Evolutionary conservation across 2,329 filamentous ascomycete genomes (phyloP).

Genomic region (Penicillium sp.): DNA sequence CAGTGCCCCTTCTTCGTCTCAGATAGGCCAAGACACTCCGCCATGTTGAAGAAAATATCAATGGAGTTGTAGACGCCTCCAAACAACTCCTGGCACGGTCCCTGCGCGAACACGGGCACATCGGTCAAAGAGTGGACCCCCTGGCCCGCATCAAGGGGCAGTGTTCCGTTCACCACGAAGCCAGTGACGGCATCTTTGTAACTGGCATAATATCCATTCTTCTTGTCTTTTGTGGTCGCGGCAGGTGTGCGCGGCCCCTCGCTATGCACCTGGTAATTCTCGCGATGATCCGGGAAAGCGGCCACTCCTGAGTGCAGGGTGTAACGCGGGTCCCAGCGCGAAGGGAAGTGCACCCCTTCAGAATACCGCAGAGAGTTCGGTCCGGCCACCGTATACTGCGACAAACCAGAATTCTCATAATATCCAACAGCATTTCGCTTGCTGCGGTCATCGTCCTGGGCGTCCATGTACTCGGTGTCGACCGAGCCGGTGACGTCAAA

Average conservation of each 20-base stretch:
- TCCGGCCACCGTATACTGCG: conserved; percentile 69
- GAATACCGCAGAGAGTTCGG: conserved; percentile 63
- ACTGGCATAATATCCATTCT: conserved; percentile 66
- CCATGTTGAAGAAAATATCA: conserved; percentile 45
- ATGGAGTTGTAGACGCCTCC: conserved; percentile 49
- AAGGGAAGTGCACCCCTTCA: conserved; percentile 74
- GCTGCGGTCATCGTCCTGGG: conserved; percentile 64
- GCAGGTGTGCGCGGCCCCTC: conserved; percentile 65
- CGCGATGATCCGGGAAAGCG: conserved; percentile 72
- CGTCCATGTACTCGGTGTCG: conserved; percentile 74
- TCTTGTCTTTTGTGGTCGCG: conserved; percentile 54
- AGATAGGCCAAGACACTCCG: conserved; percentile 41
- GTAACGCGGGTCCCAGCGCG: conserved; percentile 83
- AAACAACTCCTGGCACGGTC: conserved; percentile 77
- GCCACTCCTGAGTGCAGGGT: conserved; percentile 72
- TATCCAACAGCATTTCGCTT: conserved; percentile 75
- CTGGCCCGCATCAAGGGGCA: conserved; percentile 63
- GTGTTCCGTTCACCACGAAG: conserved; percentile 73
- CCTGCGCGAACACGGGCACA: conserved; percentile 75
- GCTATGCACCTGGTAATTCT: conserved; percentile 73
- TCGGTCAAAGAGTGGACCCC: conserved; percentile 78
- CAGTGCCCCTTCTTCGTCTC: conserved; percentile 17
- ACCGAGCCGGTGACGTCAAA: conserved; percentile 84
- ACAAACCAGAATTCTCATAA: conserved; percentile 72
- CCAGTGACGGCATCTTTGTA: conserved; percentile 66